Evolutionary conservation across 1,284 basidiomycete genomes (phyloP), one percentile per base, ranked within the genome.

Genomic region (Quambalaria eucalypti): DNA sequence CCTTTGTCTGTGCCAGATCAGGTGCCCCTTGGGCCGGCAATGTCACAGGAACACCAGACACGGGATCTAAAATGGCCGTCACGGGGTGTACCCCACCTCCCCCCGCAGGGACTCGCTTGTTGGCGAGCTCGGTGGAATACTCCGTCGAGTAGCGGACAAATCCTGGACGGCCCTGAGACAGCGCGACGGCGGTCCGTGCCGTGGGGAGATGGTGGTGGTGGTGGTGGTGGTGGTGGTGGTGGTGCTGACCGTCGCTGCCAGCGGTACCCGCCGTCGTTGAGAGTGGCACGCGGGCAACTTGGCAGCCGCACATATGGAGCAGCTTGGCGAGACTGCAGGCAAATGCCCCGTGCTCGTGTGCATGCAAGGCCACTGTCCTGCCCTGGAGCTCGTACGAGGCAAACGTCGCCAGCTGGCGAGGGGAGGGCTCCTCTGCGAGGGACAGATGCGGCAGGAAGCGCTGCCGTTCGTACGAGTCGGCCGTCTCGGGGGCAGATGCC

Each of bases 121-220:
- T 50, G 9, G 50, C 56, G 23, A 61, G 48, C 26, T 56, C 58
- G 2, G 63, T 54, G 16, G 12, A 19, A 16, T 33, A 33, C 31
- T 64, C 62, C 49, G 64, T 68, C 4, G 57, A 60, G 48, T 64
- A 68, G 59, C 59, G 61, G 39, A 69, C 63, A 3, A 69, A 50
- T 0, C 55, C 48, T 2, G 66, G 66, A 16, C 61, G 46, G 4
- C 64, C 64, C 19, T 51, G 50, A 9, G 64, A 60, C 25, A 65
- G 42, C 0, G 66, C 64, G 23, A 69, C 60, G 19, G 66, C 66
- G 19, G 66, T 67, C 29, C 61, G 51, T 12, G 53, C 48, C 46
- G 36, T 10, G 25, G 52, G 54, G 29, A 56, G 54, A 26, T 56
- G 60, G 46, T 54, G 58, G n/a, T 56, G 60, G 46, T 54, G 58